Conservation (phyloP, 371 early-diverging fungal genomes). For the Rhizopus sp. region DNA sequence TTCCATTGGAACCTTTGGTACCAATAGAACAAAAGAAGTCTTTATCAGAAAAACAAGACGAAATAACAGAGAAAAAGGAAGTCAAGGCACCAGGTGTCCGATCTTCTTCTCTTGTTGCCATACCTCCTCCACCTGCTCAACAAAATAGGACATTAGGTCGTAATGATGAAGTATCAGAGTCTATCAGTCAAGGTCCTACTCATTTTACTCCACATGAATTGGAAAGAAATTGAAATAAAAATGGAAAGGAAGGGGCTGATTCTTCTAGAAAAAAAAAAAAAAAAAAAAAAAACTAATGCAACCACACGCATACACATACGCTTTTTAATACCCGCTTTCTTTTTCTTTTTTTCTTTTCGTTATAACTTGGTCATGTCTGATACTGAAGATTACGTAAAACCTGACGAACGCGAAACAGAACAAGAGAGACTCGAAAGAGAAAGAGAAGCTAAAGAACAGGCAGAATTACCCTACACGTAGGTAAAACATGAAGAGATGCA, state of each 20-base stretch:
- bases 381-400: not conserved
- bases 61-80: conserved; percentile 1
- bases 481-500: not conserved
- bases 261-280: too few species aligned
- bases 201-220: conserved; percentile 24
- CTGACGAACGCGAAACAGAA: not conserved
- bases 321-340: not conserved
- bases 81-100: not conserved
- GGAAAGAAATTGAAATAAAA: conserved; percentile 16
- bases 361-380: not conserved
- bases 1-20: conserved; percentile 22
- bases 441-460: conserved; percentile 47
- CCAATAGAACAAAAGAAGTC: not conserved
- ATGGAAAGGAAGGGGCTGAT: too few species aligned
- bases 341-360: not conserved
- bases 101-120: conserved; percentile 1
- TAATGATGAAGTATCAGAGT: conserved; percentile 15
- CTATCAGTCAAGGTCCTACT: not conserved
- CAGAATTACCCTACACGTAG: conserved; percentile 52
- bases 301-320: not conserved
- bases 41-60: not conserved
- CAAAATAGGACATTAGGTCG: conserved; percentile 8
- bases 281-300: not conserved
- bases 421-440: conserved; percentile 1
- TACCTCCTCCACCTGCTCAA: conserved; percentile 10